phyloP scores from a whole-genome alignment of 371 early-diverging fungal genomes.

The Gilbertella persicaria region DNA sequence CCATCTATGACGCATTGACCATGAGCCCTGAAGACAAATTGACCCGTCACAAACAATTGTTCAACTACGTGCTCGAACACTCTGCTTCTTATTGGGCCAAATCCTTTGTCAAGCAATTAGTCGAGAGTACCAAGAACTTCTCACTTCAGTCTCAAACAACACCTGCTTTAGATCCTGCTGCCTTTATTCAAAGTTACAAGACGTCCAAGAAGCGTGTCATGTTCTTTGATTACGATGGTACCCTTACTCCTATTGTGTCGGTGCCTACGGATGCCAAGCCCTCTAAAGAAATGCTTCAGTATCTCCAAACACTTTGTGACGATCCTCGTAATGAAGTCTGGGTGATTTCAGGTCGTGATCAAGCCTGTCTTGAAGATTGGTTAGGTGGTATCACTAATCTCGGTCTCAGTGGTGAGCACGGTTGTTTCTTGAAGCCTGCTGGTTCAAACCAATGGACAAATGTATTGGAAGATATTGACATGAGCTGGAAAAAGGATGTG shows the following conservation, averaged over 20 bases:
- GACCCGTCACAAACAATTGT: constrained; percentile 81
- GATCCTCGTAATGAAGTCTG: constrained; percentile 86
- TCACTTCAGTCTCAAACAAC: constrained; percentile 60
- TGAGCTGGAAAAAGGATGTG: constrained; percentile 89
- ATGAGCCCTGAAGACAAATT: constrained; percentile 79
- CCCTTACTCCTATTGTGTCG: constrained; percentile 78
- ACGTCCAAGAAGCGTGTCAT: constrained; percentile 65
- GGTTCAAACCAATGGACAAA: constrained; percentile 72
- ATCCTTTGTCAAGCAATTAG: constrained; percentile 69
- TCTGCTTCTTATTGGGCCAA: constrained; percentile 92
- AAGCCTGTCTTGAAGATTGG: constrained; percentile 85
- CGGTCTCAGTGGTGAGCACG: constrained; percentile 94
- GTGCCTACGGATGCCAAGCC: constrained; percentile 76
- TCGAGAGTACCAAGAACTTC: constrained; percentile 23
- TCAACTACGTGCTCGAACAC: constrained; percentile 79
- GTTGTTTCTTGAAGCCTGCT: constrained; percentile 90
- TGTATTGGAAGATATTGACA: constrained; percentile 81
- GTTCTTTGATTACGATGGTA: constrained; percentile 91
- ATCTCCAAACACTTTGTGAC: constrained; percentile 61
- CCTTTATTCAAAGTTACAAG: constrained; percentile 46
- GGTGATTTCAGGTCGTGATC: constrained; percentile 92
- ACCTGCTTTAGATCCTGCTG: constrained; percentile 57
- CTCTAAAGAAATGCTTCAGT: constrained; percentile 62
- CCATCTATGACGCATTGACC: constrained; percentile 84
- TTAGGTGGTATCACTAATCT: constrained; percentile 69